Conservation (phyloP, 2,329 filamentous ascomycete species). For the Aureobasidium sp. region DNA sequence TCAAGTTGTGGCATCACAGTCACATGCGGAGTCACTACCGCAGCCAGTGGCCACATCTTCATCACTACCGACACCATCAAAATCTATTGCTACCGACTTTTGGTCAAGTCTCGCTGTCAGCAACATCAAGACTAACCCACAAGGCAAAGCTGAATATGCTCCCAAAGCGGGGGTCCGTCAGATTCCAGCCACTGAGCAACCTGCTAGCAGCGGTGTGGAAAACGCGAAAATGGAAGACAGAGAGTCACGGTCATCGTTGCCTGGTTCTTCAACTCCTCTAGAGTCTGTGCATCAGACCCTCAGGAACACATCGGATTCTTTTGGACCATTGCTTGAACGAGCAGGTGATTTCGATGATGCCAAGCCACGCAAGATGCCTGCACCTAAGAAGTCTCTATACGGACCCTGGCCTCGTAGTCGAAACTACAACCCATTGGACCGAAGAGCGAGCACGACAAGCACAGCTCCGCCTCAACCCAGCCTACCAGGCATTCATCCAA, state of each 20-base stretch:
- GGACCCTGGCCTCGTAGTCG: conserved; percentile 10
- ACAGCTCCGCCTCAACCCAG: background rate
- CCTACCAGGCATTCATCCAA: background rate
- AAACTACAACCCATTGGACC: conserved; percentile 12
- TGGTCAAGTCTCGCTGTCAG: conserved; percentile 13
- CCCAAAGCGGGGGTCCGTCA: background rate
- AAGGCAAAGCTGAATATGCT: conserved; percentile 8
- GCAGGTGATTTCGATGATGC: background rate
- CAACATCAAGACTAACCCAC: background rate
- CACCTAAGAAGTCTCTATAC: conserved; percentile 13
- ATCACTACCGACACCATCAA: background rate
- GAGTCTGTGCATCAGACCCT: conserved; percentile 2
- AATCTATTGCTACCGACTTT: conserved; percentile 3
- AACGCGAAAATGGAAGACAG: background rate
- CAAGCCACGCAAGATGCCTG: background rate
- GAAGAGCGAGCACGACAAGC: conserved; percentile 6
- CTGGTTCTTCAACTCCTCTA: background rate
- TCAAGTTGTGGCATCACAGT: conserved; percentile 7
- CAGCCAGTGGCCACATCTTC: background rate
- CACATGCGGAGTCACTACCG: background rate
- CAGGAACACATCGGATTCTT: conserved; percentile 8
- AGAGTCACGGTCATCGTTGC: background rate
- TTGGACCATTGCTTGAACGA: conserved; percentile 8
- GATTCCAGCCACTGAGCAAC: background rate
- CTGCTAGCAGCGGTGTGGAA: background rate